phyloP scores from a whole-genome alignment of 306 rosid species.

The Casuarina glauca region DNA sequence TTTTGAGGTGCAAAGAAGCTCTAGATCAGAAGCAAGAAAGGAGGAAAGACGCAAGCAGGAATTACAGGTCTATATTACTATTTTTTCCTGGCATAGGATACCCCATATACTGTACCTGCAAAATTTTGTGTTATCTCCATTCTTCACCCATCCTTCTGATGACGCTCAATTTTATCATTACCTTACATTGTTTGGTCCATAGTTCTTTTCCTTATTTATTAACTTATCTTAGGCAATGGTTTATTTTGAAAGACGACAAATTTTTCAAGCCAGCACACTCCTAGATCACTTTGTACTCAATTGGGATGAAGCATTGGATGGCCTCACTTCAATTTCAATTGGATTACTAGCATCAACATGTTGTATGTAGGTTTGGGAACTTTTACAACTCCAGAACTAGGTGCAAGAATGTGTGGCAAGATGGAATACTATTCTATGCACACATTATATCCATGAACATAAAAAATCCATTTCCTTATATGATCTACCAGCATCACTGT shows the following conservation, averaged over 20 bases:
- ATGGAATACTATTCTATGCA: too few relatives aligned
- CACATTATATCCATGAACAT: not conserved
- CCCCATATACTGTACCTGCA: not conserved
- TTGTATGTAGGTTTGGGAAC: not conserved
- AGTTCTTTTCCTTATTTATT: not conserved
- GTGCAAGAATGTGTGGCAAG: not conserved
- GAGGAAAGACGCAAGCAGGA: conserved; percentile 46
- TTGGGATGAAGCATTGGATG: not conserved
- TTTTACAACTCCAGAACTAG: not conserved
- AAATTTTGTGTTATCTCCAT: not conserved
- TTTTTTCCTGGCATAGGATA: not conserved
- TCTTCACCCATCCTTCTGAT: not conserved
- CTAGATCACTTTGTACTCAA: not conserved
- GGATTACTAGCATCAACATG: conserved; percentile 6
- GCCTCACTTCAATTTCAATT: not conserved
- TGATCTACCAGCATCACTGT: not conserved
- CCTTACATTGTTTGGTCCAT: not conserved
- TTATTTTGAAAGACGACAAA: not conserved
- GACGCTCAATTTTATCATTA: not conserved
- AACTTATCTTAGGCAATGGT: not conserved
- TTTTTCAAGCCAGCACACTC: not conserved
- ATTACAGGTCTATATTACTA: conserved; percentile 34
- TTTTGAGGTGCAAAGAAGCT: conserved; percentile 57
- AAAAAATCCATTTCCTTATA: not conserved
- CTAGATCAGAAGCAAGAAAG: conserved; percentile 57